Conservation (phyloP, 257 asterid species). For the Petrea volubilis region DNA sequence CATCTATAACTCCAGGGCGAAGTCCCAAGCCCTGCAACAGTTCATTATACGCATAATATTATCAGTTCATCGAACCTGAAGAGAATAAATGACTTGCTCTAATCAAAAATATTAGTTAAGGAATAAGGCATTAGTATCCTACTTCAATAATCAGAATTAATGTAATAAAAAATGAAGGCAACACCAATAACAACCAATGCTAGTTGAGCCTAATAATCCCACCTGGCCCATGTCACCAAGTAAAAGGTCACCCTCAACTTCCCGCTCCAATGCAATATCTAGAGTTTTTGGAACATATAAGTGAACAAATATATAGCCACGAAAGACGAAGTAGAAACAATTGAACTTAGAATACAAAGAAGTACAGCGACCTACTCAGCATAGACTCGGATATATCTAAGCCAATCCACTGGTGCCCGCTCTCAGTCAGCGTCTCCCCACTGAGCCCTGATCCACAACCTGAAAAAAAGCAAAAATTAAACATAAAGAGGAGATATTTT, state of each 20-base stretch:
- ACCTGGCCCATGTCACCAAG: slow-evolving; percentile 98
- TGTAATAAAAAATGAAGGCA: neutral
- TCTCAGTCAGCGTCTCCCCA: slow-evolving; percentile 85
- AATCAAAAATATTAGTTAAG: neutral
- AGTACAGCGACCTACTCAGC: slow-evolving; percentile 55
- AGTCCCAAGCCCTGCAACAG: slow-evolving; percentile 75
- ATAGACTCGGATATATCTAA: slow-evolving; percentile 87
- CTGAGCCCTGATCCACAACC: slow-evolving; percentile 99
- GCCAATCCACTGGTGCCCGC: slow-evolving; percentile 96
- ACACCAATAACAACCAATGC: neutral
- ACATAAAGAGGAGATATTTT: neutral
- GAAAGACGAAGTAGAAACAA: slow-evolving; percentile 10
- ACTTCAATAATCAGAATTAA: neutral
- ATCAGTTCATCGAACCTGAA: neutral
- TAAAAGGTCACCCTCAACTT: slow-evolving; percentile 87
- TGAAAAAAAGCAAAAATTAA: slow-evolving; percentile 27
- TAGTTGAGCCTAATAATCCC: neutral
- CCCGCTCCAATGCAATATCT: slow-evolving; percentile 91
- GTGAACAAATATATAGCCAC: slow-evolving; percentile 1
- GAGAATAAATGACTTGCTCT: neutral
- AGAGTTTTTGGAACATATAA: slow-evolving; percentile 16
- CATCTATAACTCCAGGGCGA: slow-evolving; percentile 90
- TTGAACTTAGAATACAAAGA: neutral
- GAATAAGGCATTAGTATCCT: neutral
- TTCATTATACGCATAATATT: slow-evolving; percentile 9